Percentiles rank a stretch among this genome's conserved stretches.
phyloP scores from a whole-genome alignment of 2,329 filamentous ascomycete species.

The Fusarium gaditjirri region DNA sequence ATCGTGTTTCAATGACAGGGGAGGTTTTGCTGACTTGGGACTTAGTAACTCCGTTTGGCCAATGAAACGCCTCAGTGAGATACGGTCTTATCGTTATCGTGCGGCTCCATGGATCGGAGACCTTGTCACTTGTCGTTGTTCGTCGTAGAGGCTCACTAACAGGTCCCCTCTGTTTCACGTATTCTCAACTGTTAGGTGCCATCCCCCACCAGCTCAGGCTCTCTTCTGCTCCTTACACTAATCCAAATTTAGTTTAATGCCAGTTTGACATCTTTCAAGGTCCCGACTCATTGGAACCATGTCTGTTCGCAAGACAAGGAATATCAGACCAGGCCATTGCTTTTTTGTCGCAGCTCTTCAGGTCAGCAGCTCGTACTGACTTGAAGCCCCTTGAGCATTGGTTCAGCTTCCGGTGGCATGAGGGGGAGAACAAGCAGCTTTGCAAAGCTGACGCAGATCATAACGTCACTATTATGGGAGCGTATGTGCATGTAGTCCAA shows the following conservation, averaged over 20 bases:
- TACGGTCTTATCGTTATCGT: not conserved
- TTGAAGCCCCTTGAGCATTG: not conserved
- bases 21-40: not conserved
- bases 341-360: not conserved
- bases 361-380: not conserved
- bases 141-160: not conserved
- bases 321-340: not conserved
- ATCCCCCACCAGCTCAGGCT: not conserved
- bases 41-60: not conserved
- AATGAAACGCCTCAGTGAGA: accelerated
- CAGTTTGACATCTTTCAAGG: not conserved
- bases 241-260: no score
- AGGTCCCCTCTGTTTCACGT: not conserved
- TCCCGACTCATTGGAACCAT: not conserved
- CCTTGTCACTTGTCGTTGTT: not conserved
- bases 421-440: not conserved
- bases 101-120: not conserved
- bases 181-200: not conserved
- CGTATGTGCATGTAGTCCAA: not conserved
- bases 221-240: not conserved
- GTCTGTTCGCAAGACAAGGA: not conserved
- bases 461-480: no score
- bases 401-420: not conserved
- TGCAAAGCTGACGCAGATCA: not conserved
- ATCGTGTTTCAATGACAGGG: constrained; percentile 8